These are phyloP conservation scores for Populus hybrid DNA, from an alignment of 441 rosid species.

Conservation along the genomic window DNA sequence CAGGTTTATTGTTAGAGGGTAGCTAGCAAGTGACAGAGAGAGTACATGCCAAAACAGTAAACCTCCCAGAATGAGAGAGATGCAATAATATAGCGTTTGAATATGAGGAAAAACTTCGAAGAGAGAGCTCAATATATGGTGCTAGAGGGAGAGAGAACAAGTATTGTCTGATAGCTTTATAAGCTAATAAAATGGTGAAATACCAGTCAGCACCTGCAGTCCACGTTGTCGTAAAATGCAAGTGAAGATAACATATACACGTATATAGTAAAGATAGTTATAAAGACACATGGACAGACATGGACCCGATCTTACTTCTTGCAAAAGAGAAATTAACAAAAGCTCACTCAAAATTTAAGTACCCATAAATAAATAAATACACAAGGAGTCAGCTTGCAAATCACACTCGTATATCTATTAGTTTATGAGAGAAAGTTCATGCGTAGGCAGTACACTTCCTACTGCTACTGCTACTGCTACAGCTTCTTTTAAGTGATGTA, in stretches of 20 bases:
- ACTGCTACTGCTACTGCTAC: neutral
- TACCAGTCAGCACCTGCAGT: slow-evolving; percentile 68
- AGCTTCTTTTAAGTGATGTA: neutral
- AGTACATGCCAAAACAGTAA: slow-evolving; percentile 20
- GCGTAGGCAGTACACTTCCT: neutral
- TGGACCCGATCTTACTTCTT: slow-evolving; percentile 48
- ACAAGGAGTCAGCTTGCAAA: neutral
- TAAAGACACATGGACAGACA: slow-evolving; percentile 35
- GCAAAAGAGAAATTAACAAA: neutral
- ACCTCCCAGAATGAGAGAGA: slow-evolving; percentile 6
- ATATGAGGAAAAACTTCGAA: slow-evolving; percentile 6
- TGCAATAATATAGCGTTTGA: slow-evolving; percentile 38
- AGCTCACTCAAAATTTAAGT: too few species aligned
- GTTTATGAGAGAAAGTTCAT: neutral
- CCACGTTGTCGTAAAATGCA: slow-evolving; percentile 49
- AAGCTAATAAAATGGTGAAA: slow-evolving; percentile 55
- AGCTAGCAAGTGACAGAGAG: slow-evolving; percentile 7
- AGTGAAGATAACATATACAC: slow-evolving; percentile 24
- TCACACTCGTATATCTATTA: neutral
- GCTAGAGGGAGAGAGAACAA: neutral
- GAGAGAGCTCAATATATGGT: slow-evolving; percentile 7
- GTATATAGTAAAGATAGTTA: slow-evolving; percentile 27
- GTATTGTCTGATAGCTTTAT: slow-evolving; percentile 41
- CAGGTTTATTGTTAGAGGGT: slow-evolving; percentile 24
- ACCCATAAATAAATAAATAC: too few species aligned